Evolutionary conservation across 345 rosid genomes (phyloP).

Genomic region (Sisymbrium irio): DNA sequence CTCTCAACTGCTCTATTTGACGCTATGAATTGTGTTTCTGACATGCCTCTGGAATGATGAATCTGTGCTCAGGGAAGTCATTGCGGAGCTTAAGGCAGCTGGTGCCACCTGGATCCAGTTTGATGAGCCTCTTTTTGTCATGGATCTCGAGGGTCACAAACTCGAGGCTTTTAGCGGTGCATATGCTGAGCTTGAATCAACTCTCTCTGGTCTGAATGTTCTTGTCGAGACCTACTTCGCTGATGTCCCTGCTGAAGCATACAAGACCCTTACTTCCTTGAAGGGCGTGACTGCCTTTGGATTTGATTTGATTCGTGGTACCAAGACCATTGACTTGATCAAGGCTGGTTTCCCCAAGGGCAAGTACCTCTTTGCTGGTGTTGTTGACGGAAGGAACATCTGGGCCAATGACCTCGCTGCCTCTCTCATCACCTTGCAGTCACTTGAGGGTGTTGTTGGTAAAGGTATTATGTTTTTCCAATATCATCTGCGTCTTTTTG

Average conservation of each 20-base stretch:
- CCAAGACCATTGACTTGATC: slow-evolving; percentile 76
- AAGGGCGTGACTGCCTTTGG: slow-evolving; percentile 84
- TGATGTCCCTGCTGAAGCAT: slow-evolving; percentile 80
- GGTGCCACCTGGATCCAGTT: slow-evolving; percentile 96
- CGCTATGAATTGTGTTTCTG: background rate
- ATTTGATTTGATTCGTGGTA: slow-evolving; percentile 89
- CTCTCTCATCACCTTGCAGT: slow-evolving; percentile 55
- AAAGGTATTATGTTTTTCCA: slow-evolving; percentile 49
- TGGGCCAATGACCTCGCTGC: slow-evolving; percentile 97
- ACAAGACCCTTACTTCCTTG: slow-evolving; percentile 73
- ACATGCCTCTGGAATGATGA: slow-evolving; percentile 23
- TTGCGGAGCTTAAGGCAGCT: slow-evolving; percentile 87
- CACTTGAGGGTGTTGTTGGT: slow-evolving; percentile 77
- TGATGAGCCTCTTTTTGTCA: slow-evolving; percentile 85
- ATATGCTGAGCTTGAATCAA: slow-evolving; percentile 71
- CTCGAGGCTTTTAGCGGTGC: slow-evolving; percentile 80
- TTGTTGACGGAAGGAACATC: slow-evolving; percentile 97
- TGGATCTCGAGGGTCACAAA: slow-evolving; percentile 88
- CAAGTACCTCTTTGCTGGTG: slow-evolving; percentile 92
- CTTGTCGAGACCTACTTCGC: slow-evolving; percentile 93
- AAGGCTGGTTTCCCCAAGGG: slow-evolving; percentile 74
- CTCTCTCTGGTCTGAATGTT: slow-evolving; percentile 80
- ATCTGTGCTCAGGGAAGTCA: slow-evolving; percentile 64
- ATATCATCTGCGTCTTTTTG: background rate
- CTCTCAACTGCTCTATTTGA: background rate